Evolutionary conservation across 306 rosid genomes (phyloP), one percentile per base, ranked within the genome.

Genomic region (Neltuma alba): DNA sequence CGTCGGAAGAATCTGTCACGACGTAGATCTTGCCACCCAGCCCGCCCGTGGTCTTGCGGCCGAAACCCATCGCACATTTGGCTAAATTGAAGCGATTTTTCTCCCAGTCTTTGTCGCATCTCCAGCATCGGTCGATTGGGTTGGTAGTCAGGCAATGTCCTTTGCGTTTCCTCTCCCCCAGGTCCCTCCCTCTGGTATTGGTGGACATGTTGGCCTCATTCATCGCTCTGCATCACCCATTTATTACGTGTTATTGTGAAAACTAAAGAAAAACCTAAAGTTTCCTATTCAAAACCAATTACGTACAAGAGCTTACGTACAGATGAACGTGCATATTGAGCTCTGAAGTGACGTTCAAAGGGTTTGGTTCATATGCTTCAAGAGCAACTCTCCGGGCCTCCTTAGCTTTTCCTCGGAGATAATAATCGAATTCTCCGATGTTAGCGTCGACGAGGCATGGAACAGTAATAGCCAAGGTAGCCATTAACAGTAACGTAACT

Each of bases 61-160:
- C 97, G 33, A 92, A 92, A 0, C 97, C 94, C 1, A 54, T 83
- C 1, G 69, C 91, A 14, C 97, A 92, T 1, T 4, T 20, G 21
- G 87, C 91, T 15, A 92, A 42, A 27, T 23, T 76, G 47, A 74
- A 82, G 2, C 97, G 91, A 21, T 87, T 45, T 0, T 5, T 7
- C 10, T 87, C 91, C 97, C 97, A 92, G 23, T 87, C 16, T 7
- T 1, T 9, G 25, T 30, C 37, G 75, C 97, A 92, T 36, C 92
- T 69, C 97, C 94, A 92, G 85, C 97, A 92, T n/a, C 85, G 76
- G 75, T 92, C 97, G 6, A 92, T 92, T 1, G 97, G 97, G 67
- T 92, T 92, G 20, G 92, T 88, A 5, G 91, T 85, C 75, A 0
- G 0, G 85, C 97, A 92, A 4, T 13, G 30, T 54, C 61, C 61